Conservation (phyloP, 306 rosid species). For the Carpinus viminea region DNA sequence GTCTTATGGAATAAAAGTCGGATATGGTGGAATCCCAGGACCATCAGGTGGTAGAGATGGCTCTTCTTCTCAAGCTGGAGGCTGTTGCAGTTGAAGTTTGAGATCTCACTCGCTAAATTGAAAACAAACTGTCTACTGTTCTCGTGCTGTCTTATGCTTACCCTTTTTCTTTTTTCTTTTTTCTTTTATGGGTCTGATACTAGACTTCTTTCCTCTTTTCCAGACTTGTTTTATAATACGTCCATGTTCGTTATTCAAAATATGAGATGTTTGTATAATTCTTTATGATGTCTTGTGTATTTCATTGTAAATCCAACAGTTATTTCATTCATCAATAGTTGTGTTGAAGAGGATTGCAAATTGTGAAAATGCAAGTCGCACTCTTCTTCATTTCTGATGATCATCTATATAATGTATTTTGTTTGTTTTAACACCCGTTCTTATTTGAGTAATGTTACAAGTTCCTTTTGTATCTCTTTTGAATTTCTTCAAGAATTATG, state of each 20-base stretch:
- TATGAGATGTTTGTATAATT: constrained; percentile 54
- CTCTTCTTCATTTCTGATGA: neutral
- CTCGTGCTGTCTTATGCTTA: constrained; percentile 16
- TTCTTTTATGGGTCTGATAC: constrained; percentile 37
- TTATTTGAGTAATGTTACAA: no score
- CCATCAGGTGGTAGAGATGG: constrained; percentile 97
- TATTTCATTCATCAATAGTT: constrained; percentile 39
- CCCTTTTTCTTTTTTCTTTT: constrained; percentile 17
- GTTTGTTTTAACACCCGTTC: constrained; percentile 14
- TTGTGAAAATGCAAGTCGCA: constrained; percentile 25
- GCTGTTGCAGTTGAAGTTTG: constrained; percentile 80
- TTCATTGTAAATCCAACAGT: constrained; percentile 48
- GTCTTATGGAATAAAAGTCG: constrained; percentile 98
- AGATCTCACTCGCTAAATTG: constrained; percentile 18
- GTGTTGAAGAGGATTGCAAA: constrained; percentile 33
- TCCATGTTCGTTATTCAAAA: constrained; percentile 19
- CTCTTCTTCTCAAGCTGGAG: constrained; percentile 72
- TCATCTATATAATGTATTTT: neutral
- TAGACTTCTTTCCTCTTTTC: neutral
- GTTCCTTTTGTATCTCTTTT: no score
- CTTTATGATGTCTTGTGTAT: constrained; percentile 27
- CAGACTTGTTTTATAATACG: constrained; percentile 12
- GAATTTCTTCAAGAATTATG: no score
- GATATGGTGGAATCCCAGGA: constrained; percentile 97
- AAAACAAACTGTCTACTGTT: constrained; percentile 29